These are phyloP conservation scores for Hamamelis virginiana DNA, from an alignment of 164 flowering plant genomes.

Conservation along the genomic window DNA sequence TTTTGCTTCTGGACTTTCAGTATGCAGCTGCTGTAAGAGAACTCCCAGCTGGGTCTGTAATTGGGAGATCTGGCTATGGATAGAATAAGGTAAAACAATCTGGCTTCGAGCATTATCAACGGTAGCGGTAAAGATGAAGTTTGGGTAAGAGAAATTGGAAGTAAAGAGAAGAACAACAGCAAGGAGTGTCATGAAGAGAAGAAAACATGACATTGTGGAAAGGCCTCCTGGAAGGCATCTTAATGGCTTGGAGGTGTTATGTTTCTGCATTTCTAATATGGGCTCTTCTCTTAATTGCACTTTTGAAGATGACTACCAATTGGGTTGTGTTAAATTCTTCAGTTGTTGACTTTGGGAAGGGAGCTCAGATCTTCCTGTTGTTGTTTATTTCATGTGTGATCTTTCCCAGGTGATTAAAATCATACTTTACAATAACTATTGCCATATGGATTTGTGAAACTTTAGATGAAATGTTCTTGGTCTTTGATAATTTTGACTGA, in stretches of 20 bases:
- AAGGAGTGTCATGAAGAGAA: slow-evolving; percentile 25
- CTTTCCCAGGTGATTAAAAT: background rate
- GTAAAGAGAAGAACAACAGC: slow-evolving; percentile 19
- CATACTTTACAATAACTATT: background rate
- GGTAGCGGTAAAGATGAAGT: slow-evolving; percentile 10
- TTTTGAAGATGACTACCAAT: background rate
- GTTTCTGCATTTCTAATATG: slow-evolving; percentile 23
- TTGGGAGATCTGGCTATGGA: slow-evolving; percentile 27
- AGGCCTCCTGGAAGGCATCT: slow-evolving; percentile 24
- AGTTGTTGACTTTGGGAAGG: slow-evolving; percentile 3
- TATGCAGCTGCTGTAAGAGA: slow-evolving; percentile 31
- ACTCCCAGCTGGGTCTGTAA: slow-evolving; percentile 33
- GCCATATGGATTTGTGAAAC: background rate
- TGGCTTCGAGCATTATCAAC: background rate
- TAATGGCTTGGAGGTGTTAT: slow-evolving; percentile 18
- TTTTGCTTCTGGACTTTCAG: slow-evolving; percentile 20
- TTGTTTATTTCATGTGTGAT: background rate
- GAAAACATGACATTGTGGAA: slow-evolving; percentile 20
- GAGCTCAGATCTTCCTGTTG: background rate
- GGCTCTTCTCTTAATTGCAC: no score
- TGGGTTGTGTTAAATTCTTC: slow-evolving; percentile 1
- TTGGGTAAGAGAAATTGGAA: slow-evolving; percentile 18
- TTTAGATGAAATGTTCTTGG: background rate
- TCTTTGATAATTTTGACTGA: background rate
- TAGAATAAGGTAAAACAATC: slow-evolving; percentile 20